Conservation (phyloP, 75 land plant genomes). For the Cunninghamia lanceolata region DNA sequence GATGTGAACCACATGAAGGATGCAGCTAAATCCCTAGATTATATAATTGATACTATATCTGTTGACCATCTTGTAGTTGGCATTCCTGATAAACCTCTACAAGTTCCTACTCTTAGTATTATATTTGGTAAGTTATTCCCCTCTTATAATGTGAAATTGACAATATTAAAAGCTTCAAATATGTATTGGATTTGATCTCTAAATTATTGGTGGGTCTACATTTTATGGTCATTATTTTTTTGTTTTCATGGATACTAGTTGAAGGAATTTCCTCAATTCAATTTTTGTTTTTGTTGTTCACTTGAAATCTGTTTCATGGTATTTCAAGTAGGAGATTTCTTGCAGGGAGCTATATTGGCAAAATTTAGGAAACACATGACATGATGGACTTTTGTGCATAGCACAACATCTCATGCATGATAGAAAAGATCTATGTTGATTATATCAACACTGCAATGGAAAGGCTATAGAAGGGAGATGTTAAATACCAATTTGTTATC, state of each 20-base stretch:
- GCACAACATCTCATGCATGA: too few relatives aligned
- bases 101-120: too few relatives aligned
- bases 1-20: slow-evolving; percentile 47
- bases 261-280: too few relatives aligned
- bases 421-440: slow-evolving; percentile 48
- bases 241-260: too few relatives aligned
- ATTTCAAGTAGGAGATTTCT: slow-evolving; percentile 45
- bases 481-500: slow-evolving; percentile 72
- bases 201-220: too few relatives aligned
- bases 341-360: slow-evolving; percentile 62
- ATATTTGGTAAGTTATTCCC: too few relatives aligned
- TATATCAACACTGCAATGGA: slow-evolving; percentile 67
- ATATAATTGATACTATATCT: slow-evolving; percentile 63
- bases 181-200: too few relatives aligned
- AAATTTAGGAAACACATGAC: slow-evolving; percentile 69
- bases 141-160: too few relatives aligned
- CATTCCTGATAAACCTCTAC: slow-evolving; percentile 12
- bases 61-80: slow-evolving; percentile 42
- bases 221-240: too few relatives aligned
- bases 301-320: neutral
- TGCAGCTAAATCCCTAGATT: slow-evolving; percentile 45
- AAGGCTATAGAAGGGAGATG: slow-evolving; percentile 52
- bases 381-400: too few relatives aligned
- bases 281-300: too few relatives aligned
- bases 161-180: too few relatives aligned